These are phyloP conservation scores for Kwoniella sp. DNA, from an alignment of 768 basidiomycete genomes.

Conservation along the genomic window DNA sequence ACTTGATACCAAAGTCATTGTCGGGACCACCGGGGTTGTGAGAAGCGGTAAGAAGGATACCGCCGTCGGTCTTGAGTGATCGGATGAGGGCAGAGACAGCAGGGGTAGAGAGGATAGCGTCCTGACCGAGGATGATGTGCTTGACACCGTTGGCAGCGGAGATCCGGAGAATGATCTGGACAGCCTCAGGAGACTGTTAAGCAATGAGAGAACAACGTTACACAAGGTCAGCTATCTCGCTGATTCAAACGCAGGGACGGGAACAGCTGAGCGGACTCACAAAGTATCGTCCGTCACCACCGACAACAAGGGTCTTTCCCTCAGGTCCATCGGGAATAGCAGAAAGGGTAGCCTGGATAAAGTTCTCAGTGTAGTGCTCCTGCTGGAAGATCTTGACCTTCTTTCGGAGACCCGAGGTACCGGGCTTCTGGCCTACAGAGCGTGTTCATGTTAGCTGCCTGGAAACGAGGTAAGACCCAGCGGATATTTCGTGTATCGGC, in stretches of 20 bases:
- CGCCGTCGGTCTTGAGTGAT: constrained; percentile 93
- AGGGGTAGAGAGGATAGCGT: constrained; percentile 92
- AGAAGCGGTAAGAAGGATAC: constrained; percentile 92
- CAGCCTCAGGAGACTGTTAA: constrained; percentile 56
- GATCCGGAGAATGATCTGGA: constrained; percentile 90
- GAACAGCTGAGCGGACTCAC: constrained; percentile 31
- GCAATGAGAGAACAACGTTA: neutral
- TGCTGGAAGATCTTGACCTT: constrained; percentile 99
- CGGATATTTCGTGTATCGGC: too few relatives aligned
- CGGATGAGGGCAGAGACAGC: constrained; percentile 95
- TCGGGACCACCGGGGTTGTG: constrained; percentile 99
- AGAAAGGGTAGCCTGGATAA: constrained; percentile 85
- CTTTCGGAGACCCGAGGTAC: constrained; percentile 96
- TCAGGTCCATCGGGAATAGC: constrained; percentile 76
- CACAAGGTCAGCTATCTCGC: neutral
- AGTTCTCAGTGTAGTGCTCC: constrained; percentile 99
- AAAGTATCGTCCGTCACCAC: constrained; percentile 93
- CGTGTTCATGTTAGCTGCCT: neutral
- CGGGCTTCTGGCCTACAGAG: constrained; percentile 81
- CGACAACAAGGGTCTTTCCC: constrained; percentile 81
- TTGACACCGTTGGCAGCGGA: constrained; percentile 90
- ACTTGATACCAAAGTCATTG: constrained; percentile 99
- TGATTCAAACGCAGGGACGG: neutral
- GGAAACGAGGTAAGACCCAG: constrained; percentile 33
- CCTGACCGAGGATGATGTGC: constrained; percentile 88